Evolutionary conservation across 257 asterid genomes (phyloP).

Genomic region (Anisodus tanguticus): DNA sequence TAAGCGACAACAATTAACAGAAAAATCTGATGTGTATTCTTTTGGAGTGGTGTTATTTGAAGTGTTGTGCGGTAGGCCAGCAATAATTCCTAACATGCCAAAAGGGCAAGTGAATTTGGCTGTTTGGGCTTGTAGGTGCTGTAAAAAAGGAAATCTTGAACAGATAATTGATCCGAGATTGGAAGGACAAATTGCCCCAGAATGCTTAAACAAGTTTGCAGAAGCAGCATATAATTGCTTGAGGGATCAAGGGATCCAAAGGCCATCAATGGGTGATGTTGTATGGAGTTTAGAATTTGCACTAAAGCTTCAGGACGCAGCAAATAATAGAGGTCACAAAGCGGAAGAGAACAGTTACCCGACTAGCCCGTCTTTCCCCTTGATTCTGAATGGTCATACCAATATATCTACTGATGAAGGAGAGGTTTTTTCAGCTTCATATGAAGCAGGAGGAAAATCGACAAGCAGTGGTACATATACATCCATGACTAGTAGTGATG

Average conservation of each 20-base stretch:
- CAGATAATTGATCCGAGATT: slow-evolving; percentile 54
- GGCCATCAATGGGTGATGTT: slow-evolving; percentile 69
- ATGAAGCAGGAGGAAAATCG: slow-evolving; percentile 17
- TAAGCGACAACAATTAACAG: slow-evolving; percentile 58
- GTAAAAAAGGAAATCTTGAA: slow-evolving; percentile 47
- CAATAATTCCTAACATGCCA: slow-evolving; percentile 37
- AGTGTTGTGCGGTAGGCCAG: slow-evolving; percentile 56
- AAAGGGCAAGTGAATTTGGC: slow-evolving; percentile 56
- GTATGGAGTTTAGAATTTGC: slow-evolving; percentile 72
- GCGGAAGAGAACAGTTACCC: background rate
- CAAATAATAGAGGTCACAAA: slow-evolving; percentile 35
- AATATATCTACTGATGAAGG: slow-evolving; percentile 38
- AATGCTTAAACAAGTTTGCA: slow-evolving; percentile 47
- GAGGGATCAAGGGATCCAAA: slow-evolving; percentile 47
- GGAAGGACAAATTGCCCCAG: slow-evolving; percentile 54
- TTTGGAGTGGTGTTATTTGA: slow-evolving; percentile 73
- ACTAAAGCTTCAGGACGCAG: slow-evolving; percentile 56
- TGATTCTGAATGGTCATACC: slow-evolving; percentile 16
- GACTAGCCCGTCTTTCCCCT: slow-evolving; percentile 22
- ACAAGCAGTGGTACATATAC: slow-evolving; percentile 23
- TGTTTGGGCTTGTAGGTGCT: slow-evolving; percentile 54
- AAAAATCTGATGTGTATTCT: slow-evolving; percentile 71
- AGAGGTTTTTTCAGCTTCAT: slow-evolving; percentile 37
- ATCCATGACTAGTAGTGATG: slow-evolving; percentile 12
- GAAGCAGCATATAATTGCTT: slow-evolving; percentile 57